A percentile compares a stretch with the other conserved stretches of the same genome.
phyloP scores from a whole-genome alignment of 176 grass and related monocot genomes.

The Phragmites australis region DNA sequence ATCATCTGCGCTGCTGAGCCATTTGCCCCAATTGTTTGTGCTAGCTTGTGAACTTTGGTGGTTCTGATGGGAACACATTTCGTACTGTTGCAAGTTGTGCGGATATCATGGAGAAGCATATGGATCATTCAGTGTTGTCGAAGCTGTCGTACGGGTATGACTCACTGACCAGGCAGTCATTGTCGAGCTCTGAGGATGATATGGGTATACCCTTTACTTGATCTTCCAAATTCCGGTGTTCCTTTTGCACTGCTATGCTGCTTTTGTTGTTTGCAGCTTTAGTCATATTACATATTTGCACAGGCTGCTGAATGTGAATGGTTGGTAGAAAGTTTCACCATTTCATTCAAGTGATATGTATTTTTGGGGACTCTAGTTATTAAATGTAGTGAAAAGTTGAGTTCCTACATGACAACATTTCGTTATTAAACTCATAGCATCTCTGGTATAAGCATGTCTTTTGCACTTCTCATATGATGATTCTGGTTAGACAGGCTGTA shows the following conservation, averaged over 20 bases:
- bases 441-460: not conserved
- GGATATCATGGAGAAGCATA: constrained; percentile 76
- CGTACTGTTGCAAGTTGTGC: constrained; percentile 57
- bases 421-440: not conserved
- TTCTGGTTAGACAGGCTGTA: not conserved
- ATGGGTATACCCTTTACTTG: constrained; percentile 64
- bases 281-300: not conserved
- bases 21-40: not conserved
- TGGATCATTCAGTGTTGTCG: constrained; percentile 45
- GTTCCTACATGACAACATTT: not conserved
- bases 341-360: not conserved
- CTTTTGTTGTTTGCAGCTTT: not conserved
- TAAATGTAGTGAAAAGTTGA: not conserved
- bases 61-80: not conserved
- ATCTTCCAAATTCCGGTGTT: not conserved
- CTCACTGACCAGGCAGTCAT: constrained; percentile 67
- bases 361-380: not conserved
- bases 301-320: not conserved
- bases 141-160: constrained; percentile 78
- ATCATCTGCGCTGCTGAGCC: not conserved
- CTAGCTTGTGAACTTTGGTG: not conserved
- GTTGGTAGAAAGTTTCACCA: not conserved
- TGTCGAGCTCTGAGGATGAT: constrained; percentile 88
- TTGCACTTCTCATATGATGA: not conserved
- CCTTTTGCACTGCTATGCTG: not conserved